phyloP scores from a whole-genome alignment of 164 flowering plant species.

The Vitis riparia region DNA sequence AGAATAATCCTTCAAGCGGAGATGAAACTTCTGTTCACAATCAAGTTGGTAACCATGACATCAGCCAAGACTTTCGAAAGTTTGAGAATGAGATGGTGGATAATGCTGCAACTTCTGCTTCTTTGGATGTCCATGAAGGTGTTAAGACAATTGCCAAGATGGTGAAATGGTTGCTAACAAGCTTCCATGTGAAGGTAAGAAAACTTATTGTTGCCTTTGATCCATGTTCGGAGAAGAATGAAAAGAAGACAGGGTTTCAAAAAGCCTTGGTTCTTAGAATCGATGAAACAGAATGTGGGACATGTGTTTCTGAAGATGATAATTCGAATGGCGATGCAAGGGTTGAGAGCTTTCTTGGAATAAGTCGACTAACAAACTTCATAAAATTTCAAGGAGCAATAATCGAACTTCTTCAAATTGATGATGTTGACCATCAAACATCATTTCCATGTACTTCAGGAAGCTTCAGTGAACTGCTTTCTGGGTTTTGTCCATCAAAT shows the following conservation, averaged over 20 bases:
- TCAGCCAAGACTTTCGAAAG: conserved; percentile 25
- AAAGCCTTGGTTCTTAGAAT: conserved; percentile 64
- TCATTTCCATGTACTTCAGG: conserved; percentile 24
- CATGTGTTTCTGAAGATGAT: conserved; percentile 63
- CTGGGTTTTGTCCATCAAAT: conserved; percentile 30
- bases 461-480: conserved; percentile 24
- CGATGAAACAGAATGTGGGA: conserved; percentile 71
- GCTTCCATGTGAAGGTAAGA: conserved; percentile 72
- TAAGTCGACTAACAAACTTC: conserved; percentile 61
- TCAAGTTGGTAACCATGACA: conserved; percentile 24
- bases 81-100: conserved; percentile 29
- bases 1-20: conserved; percentile 12
- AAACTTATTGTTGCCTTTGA: conserved; percentile 83
- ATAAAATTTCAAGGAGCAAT: conserved; percentile 74
- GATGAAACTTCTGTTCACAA: conserved; percentile 23
- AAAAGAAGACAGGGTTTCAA: conserved; percentile 23
- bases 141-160: conserved; percentile 87
- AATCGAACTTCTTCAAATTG: conserved; percentile 71
- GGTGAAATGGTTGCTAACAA: conserved; percentile 84
- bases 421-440: conserved; percentile 34
- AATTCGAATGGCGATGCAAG: conserved; percentile 21
- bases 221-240: conserved; percentile 42
- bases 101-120: conserved; percentile 23
- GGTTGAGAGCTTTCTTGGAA: conserved; percentile 61
- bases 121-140: conserved; percentile 83